Conservation (phyloP, 176 grass and related monocot genomes). For the Cenchrus americanus region DNA sequence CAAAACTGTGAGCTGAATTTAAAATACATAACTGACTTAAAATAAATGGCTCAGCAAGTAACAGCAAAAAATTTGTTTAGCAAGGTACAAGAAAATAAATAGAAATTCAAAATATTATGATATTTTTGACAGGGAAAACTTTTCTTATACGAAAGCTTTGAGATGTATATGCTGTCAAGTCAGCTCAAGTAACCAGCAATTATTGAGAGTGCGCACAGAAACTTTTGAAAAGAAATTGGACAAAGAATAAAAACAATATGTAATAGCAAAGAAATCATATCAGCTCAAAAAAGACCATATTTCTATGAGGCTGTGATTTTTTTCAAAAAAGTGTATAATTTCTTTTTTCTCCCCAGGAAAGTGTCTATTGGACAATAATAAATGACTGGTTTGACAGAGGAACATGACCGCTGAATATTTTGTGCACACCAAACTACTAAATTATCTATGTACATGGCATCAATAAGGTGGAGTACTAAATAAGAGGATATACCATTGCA, state of each 20-base stretch:
- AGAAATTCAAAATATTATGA: neutral
- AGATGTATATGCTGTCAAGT: neutral
- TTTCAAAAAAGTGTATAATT: neutral
- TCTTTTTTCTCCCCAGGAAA: neutral
- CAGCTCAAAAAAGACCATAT: neutral
- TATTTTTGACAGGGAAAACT: neutral
- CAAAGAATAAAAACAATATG: neutral
- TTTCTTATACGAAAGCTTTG: neutral
- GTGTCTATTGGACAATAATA: neutral
- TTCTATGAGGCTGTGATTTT: neutral
- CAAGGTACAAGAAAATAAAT: neutral
- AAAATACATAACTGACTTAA: neutral
- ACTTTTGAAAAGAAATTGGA: neutral
- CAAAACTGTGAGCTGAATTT: neutral
- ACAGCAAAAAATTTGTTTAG: neutral
- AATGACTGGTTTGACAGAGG: neutral
- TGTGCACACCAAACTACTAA: neutral
- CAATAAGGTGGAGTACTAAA: conserved; percentile 12
- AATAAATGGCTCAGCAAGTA: neutral
- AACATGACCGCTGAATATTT: neutral
- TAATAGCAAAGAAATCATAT: neutral
- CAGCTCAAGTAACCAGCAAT: neutral
- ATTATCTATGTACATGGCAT: conserved; percentile 61
- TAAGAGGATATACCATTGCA: conserved; percentile 80
- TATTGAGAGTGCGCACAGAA: neutral